Percentiles rank a stretch among this genome's conserved stretches.
Evolutionary conservation across 768 basidiomycete species (phyloP).

Genomic region (Podaxis sp.): DNA sequence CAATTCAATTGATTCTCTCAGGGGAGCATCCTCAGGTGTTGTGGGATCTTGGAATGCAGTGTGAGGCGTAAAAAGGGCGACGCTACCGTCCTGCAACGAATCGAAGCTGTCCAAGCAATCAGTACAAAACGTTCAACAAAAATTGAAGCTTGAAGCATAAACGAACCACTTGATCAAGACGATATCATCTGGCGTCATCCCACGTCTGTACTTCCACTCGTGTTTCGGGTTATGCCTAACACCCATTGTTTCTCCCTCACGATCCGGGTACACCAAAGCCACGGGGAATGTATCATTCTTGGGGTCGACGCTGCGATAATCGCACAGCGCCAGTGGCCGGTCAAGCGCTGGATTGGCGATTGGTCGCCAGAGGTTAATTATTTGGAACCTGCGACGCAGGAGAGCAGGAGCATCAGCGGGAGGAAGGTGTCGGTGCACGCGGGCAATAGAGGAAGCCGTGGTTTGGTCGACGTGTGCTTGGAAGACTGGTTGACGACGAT

Average conservation of each 20-base stretch:
- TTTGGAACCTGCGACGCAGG: constrained; percentile 50
- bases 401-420: constrained; percentile 42
- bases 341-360: constrained; percentile 47
- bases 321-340: constrained; percentile 52
- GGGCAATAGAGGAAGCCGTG: constrained; percentile 36
- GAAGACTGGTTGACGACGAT: constrained; percentile 45
- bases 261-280: constrained; percentile 46
- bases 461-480: constrained; percentile 57
- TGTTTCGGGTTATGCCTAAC: constrained; percentile 47
- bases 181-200: constrained; percentile 47
- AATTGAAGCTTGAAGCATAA: constrained; percentile 5
- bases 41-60: constrained; percentile 58
- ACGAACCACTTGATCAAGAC: constrained; percentile 56
- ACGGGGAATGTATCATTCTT: constrained; percentile 43
- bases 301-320: constrained; percentile 44
- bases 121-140: neutral
- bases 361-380: constrained; percentile 64
- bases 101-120: constrained; percentile 21
- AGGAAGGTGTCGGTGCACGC: constrained; percentile 53
- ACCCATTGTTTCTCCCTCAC: constrained; percentile 51
- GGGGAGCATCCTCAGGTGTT: constrained; percentile 48
- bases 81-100: constrained; percentile 42
- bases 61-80: constrained; percentile 60
- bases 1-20: constrained; percentile 61
- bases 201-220: constrained; percentile 51